These are phyloP conservation scores for Apium graveolens DNA, from an alignment of 129 eudicot species.

Conservation along the genomic window DNA sequence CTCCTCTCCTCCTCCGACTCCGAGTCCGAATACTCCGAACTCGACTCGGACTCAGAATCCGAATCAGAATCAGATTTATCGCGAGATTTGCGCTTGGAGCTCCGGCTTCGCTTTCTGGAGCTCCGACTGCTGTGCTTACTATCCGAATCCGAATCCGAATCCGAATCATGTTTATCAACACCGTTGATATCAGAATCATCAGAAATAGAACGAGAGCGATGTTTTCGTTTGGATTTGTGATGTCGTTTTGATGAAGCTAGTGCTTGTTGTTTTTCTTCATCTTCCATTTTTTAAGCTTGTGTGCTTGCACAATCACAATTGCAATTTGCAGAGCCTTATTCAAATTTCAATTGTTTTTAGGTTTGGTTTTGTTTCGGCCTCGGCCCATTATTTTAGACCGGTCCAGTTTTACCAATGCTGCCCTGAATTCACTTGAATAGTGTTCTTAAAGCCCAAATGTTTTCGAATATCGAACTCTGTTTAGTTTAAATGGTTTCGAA, in stretches of 20 bases:
- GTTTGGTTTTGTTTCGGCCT: not conserved
- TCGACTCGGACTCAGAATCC: conserved; percentile 42
- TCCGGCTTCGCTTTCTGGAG: conserved; percentile 26
- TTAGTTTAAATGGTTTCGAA: too few relatives aligned
- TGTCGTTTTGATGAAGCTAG: not conserved
- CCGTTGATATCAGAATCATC: not conserved
- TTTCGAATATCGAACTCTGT: too few relatives aligned
- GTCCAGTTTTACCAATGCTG: not conserved
- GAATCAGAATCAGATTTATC: conserved; percentile 28
- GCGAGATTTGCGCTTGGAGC: conserved; percentile 31
- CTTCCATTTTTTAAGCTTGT: conserved; percentile 21
- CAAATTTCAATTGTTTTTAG: not conserved
- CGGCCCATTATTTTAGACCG: not conserved
- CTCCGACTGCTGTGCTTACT: conserved; percentile 30
- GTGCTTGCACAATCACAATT: not conserved
- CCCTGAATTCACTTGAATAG: not conserved
- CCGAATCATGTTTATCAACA: not conserved
- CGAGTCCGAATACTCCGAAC: conserved; percentile 44
- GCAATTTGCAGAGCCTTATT: not conserved
- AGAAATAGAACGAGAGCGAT: not conserved
- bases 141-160: conserved; percentile 14
- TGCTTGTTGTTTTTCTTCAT: not conserved
- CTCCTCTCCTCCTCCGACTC: conserved; percentile 45
- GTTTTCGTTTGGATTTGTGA: not conserved
- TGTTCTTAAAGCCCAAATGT: too few relatives aligned